phyloP scores from a whole-genome alignment of 2,329 filamentous ascomycete genomes.

The Fusarium tanahbumbuense region DNA sequence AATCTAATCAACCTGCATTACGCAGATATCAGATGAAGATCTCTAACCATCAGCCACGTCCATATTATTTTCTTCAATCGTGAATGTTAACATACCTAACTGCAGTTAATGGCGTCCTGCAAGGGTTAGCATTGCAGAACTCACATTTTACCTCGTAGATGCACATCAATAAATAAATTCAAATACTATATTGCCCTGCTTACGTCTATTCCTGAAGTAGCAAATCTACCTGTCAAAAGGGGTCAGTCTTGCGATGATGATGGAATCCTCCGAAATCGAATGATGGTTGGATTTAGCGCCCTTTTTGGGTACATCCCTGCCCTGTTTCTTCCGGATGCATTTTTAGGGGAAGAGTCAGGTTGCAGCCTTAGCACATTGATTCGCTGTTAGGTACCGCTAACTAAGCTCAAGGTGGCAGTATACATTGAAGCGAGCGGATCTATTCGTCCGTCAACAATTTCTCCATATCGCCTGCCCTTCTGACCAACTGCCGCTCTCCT shows the following conservation, averaged over 20 bases:
- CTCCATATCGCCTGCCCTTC: slow-evolving; percentile 47
- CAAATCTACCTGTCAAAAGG: slow-evolving; percentile 19
- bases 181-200: slow-evolving; percentile 2
- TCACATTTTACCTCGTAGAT: neutral
- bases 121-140: neutral
- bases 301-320: slow-evolving; percentile 33
- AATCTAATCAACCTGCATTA: slow-evolving; percentile 46
- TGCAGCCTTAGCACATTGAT: slow-evolving; percentile 26
- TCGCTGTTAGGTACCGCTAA: slow-evolving; percentile 8
- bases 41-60: slow-evolving; percentile 9
- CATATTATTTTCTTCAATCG: neutral
- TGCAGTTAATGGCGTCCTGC: neutral
- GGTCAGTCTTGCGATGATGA: slow-evolving; percentile 20
- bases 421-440: slow-evolving; percentile 23
- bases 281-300: slow-evolving; percentile 33
- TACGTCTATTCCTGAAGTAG: neutral
- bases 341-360: slow-evolving; percentile 16
- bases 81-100: neutral
- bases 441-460: slow-evolving; percentile 41
- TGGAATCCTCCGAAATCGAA: slow-evolving; percentile 48
- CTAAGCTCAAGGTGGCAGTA: neutral
- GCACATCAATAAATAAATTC: neutral
- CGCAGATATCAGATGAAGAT: slow-evolving; percentile 32
- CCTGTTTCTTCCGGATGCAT: slow-evolving; percentile 42
- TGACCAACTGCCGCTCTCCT: too few relatives aligned